Conservation (phyloP, 208 protist genomes). For the Vickermania ingenoplastis region DNA sequence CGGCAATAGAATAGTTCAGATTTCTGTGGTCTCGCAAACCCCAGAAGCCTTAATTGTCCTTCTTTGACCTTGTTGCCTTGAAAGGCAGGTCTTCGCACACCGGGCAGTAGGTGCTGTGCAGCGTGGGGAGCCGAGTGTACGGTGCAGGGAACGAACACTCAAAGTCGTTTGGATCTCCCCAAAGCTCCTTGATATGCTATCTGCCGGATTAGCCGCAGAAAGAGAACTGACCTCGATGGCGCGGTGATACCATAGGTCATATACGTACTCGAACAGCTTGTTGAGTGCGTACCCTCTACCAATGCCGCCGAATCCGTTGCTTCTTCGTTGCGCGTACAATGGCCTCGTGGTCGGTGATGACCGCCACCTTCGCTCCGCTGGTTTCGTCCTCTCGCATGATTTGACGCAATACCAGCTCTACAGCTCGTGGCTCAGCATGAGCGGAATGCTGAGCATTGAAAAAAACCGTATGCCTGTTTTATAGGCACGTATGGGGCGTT, state of each 20-base stretch:
- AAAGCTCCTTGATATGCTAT: not conserved
- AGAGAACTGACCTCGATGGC: too few species aligned
- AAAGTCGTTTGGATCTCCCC: slow-evolving; percentile 1
- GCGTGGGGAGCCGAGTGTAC: not conserved
- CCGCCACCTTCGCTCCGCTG: slow-evolving; percentile 1
- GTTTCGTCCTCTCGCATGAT: not conserved
- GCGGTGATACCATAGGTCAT: too few species aligned
- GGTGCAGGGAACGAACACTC: not conserved
- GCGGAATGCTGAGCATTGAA: slow-evolving; percentile 3
- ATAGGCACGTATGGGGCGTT: not conserved
- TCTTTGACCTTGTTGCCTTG: slow-evolving; percentile 1
- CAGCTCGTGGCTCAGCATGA: slow-evolving; percentile 3
- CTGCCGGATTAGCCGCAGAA: not conserved
- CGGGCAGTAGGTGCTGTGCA: not conserved
- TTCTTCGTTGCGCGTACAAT: slow-evolving; percentile 1
- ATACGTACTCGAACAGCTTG: slow-evolving; percentile 3
- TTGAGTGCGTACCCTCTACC: not conserved
- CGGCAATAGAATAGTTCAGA: not conserved
- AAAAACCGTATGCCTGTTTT: not conserved
- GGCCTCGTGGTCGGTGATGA: slow-evolving; percentile 4
- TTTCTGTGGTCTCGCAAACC: slow-evolving; percentile 1
- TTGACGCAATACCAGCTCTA: not conserved
- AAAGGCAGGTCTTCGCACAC: not conserved
- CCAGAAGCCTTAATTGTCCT: not conserved
- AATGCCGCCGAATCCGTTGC: slow-evolving; percentile 1